Evolutionary conservation across 164 flowering plant genomes (phyloP), one percentile per base, ranked within the genome.

Genomic region (Malania oleifera): DNA sequence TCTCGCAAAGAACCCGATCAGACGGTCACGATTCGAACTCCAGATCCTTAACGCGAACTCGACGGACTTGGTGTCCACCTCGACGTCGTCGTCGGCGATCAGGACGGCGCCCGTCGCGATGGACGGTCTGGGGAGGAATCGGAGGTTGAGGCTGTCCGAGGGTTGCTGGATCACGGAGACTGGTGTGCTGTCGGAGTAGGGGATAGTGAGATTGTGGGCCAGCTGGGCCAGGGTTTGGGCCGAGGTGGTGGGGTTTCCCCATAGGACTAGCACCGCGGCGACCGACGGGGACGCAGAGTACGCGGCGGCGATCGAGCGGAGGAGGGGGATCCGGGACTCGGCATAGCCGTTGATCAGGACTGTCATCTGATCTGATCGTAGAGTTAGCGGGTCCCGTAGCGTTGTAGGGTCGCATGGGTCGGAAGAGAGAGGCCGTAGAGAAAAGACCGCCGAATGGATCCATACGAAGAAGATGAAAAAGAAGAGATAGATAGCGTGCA

Each of bases 321-420:
- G 91, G 54, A 89, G 87, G 13, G 85, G 81, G 66, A 92, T 69
- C 13, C 98, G 85, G 34, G 80, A 66, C 57, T 78, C 85, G 44
- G 92, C 84, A 73, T 78, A 92, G 64, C 96, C 98, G 78, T 78
- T 87, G 79, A 92, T 81, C n/a, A 92, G 77, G 50, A 86, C 86
- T 8, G 96, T 89, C 56, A 87, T 54, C 54, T 84, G 91, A 48
- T 85, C 88, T 7, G 82, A 56, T 45, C 82, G 71, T 54, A 82
- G 80, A 25, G 68, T 52, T 19, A 40, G 63, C 12, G 67, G 75
- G 55, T 71, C 53, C 18, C 62, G 61, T 9, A 47, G 66, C 51
- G 63, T 53, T 41, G 22, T 28, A 8, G 52, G 70, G 70, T 74
- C 64, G 50, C 80, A 77, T 24, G 77, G 75, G 37, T 70, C 72